Percentiles rank a stretch among this genome's conserved stretches.
These are phyloP conservation scores for Lanmaoa rubissima DNA, from an alignment of 768 basidiomycete genomes.

Conservation along the genomic window DNA sequence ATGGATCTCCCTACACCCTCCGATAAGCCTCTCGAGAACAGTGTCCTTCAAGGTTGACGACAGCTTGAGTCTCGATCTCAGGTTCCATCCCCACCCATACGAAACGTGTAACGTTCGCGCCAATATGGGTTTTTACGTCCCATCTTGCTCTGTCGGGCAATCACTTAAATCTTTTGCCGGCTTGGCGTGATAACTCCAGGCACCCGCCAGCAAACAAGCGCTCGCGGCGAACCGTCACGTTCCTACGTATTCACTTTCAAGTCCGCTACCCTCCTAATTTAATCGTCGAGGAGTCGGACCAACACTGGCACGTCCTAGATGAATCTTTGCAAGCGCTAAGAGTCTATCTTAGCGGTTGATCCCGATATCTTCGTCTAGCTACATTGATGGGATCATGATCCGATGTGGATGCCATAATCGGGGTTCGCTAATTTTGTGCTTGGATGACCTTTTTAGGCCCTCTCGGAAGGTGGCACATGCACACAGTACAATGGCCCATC, in stretches of 20 bases:
- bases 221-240: background rate
- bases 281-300: background rate
- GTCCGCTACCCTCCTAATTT: background rate
- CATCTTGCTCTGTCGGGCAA: background rate
- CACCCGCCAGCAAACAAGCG: conserved; percentile 4
- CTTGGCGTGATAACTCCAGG: conserved; percentile 1
- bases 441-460: background rate
- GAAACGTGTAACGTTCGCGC: background rate
- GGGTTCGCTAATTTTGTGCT: background rate
- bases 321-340: background rate
- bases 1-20: background rate
- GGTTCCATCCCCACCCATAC: conserved; percentile 11
- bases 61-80: background rate
- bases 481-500: background rate
- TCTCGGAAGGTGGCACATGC: background rate
- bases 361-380: background rate
- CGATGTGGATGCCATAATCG: background rate
- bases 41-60: background rate
- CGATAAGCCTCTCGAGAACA: background rate
- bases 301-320: background rate
- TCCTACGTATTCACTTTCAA: background rate
- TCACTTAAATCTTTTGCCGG: background rate
- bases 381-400: conserved; percentile 11
- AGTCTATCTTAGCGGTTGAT: background rate
- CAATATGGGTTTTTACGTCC: background rate